Base-by-base conservation (phyloP, 768 basidiomycete species). In the Pulveroboletus ravenelii region DNA sequence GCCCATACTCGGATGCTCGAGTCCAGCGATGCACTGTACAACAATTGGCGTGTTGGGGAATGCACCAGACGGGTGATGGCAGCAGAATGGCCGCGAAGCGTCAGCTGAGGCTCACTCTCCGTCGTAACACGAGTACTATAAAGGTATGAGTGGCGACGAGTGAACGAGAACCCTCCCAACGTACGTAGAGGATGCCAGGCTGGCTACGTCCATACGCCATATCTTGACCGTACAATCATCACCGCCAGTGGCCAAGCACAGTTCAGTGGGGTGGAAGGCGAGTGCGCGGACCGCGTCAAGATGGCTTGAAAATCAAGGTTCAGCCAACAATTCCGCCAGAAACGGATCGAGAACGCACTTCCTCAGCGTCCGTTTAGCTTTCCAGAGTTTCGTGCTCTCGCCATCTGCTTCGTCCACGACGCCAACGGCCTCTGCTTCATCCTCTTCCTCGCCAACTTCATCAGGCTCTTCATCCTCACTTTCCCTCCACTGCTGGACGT, bases 201-300 rank as follows among this genome's bases (percentile, higher is more conserved):
- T 77, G 36, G 82, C 73, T 14, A 87, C 78, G 57, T 95, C 90
- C 73, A 92, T 80, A 50, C 90, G 79, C 96, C 96, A 99, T 46
- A 97, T 80, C 69, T 99, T 99, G 48, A 98, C 85, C 7, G 92
- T 93, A 65, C 82, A 89, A 64, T 99, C 96, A 64, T 97, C 95
- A 27, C 93, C 91, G 20, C 87, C 96, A 41, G 88, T 92, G n/a
- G 89, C 93, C 47, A 98, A 72, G 61, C 85, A 85, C 39, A 92
- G 70, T 56, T 91, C 89, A 32, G 74, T 85, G 2, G 89, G 89
- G 62, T 93, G 90, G 78, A 96, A 95, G 1, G 89, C 85, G 20
- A 98, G 74, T 7, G 90, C 85, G 47, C 94, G 84, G 36, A 96
- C 93, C 13, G 91, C 84, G 67, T 97, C 95, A 54, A 99, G 74